Percentiles rank a stretch among this genome's conserved stretches.
These are phyloP conservation scores for Populus hybrid DNA, from an alignment of 441 rosid species.

Conservation along the genomic window DNA sequence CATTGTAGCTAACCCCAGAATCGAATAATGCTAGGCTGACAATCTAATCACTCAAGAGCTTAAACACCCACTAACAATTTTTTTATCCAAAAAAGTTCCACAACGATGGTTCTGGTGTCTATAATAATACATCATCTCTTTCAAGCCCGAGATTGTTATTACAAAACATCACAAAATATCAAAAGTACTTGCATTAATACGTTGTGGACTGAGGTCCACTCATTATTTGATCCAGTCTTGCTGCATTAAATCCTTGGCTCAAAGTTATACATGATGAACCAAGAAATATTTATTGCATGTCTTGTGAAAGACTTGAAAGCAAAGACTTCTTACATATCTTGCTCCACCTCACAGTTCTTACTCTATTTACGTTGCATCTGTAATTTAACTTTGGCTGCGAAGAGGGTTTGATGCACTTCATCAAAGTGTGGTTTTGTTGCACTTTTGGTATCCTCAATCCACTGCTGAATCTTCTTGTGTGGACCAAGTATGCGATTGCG, in stretches of 20 bases:
- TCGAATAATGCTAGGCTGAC: too few relatives aligned
- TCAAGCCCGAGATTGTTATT: background rate
- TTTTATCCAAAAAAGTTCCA: too few relatives aligned
- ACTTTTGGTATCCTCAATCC: conserved; percentile 63
- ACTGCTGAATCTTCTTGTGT: conserved; percentile 62
- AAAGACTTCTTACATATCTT: background rate
- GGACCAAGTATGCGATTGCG: conserved; percentile 53
- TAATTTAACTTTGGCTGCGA: conserved; percentile 30
- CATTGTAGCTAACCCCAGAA: too few relatives aligned
- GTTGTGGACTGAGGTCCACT: background rate
- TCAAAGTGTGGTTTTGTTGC: conserved; percentile 71
- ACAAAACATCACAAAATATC: background rate
- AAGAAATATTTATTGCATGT: background rate
- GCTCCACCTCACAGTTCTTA: conserved; percentile 8
- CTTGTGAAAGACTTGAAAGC: background rate
- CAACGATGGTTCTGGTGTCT: background rate
- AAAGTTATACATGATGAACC: background rate
- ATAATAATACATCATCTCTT: background rate
- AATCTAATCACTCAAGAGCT: too few relatives aligned
- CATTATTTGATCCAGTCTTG: background rate
- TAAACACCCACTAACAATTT: too few relatives aligned
- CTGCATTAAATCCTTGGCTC: background rate
- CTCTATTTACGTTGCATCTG: conserved; percentile 28
- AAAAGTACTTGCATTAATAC: too few relatives aligned
- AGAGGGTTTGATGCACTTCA: conserved; percentile 57